These are phyloP conservation scores for Pelargonium citronellum DNA, from an alignment of 441 rosid species.

Conservation along the genomic window DNA sequence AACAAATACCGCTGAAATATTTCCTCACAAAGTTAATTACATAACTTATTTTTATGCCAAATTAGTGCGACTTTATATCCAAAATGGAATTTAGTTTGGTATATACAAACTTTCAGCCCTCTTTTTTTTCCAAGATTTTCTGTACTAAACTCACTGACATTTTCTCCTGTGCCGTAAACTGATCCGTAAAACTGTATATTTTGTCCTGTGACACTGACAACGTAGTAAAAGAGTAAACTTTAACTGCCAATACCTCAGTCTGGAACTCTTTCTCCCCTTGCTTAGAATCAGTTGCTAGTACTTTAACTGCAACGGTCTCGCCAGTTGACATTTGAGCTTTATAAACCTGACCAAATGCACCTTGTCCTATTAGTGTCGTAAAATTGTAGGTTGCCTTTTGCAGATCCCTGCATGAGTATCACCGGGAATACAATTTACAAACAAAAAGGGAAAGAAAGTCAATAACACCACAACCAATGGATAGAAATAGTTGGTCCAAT, in stretches of 20 bases:
- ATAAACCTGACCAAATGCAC: slow-evolving; percentile 97
- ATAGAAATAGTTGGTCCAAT: not conserved
- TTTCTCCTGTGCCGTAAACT: not conserved
- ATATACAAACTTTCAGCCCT: not conserved
- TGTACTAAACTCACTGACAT: not conserved
- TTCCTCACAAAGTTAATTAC: not conserved
- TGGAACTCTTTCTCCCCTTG: slow-evolving; percentile 98
- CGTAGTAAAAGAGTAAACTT: slow-evolving; percentile 1
- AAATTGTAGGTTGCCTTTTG: slow-evolving; percentile 88
- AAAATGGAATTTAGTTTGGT: not conserved
- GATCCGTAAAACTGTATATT: not conserved
- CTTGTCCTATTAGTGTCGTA: slow-evolving; percentile 84
- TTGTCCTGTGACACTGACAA: not conserved
- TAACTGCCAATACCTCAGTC: slow-evolving; percentile 58
- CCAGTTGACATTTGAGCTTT: slow-evolving; percentile 91
- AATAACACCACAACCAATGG: not conserved
- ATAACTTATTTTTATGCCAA: not conserved
- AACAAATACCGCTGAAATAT: not conserved
- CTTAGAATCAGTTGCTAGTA: slow-evolving; percentile 91
- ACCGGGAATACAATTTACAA: slow-evolving; percentile 15
- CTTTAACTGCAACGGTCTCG: slow-evolving; percentile 91
- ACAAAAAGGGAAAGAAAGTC: not conserved
- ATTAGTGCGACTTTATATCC: not conserved
- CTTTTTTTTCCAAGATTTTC: no score
- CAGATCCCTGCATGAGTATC: slow-evolving; percentile 66